A percentile compares a stretch with the other conserved stretches of the same genome.
Conservation (phyloP, 2,329 filamentous ascomycete species). For the Cordyceps pruinosa region DNA sequence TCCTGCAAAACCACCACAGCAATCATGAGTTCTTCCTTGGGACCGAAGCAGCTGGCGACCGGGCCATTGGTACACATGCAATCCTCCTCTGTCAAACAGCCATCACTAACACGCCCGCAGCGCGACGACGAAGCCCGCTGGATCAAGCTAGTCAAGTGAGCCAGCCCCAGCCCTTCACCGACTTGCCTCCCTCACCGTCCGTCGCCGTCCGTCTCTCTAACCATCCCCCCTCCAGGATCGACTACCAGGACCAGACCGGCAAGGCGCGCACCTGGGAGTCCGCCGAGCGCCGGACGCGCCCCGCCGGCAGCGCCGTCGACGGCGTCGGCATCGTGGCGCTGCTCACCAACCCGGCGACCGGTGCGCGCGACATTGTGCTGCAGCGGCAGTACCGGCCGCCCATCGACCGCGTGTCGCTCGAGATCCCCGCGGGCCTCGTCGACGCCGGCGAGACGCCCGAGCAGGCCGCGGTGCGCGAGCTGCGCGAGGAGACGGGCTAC, state of each 20-base stretch:
- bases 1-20: background rate
- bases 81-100: background rate
- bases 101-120: slow-evolving; percentile 24
- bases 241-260: slow-evolving; percentile 58
- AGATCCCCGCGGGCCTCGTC: slow-evolving; percentile 58
- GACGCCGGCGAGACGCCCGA: slow-evolving; percentile 56
- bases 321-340: slow-evolving; percentile 69
- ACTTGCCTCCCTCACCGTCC: background rate
- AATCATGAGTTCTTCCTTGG: slow-evolving; percentile 33
- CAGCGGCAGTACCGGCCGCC: slow-evolving; percentile 63
- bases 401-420: slow-evolving; percentile 51
- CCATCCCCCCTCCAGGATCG: slow-evolving; percentile 36
- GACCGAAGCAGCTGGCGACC: slow-evolving; percentile 37
- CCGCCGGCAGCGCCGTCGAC: slow-evolving; percentile 55
- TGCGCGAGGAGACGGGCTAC: slow-evolving; percentile 62
- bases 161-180: no score
- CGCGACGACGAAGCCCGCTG: slow-evolving; percentile 48
- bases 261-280: slow-evolving; percentile 61
- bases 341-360: slow-evolving; percentile 40
- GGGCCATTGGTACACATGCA: slow-evolving; percentile 35
- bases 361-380: slow-evolving; percentile 49
- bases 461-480: slow-evolving; percentile 54
- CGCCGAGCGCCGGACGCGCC: slow-evolving; percentile 62
- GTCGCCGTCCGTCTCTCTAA: background rate
- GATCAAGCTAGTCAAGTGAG: slow-evolving; percentile 52